Base-by-base conservation (phyloP, 768 basidiomycete species). In the Podaxis sp. region DNA sequence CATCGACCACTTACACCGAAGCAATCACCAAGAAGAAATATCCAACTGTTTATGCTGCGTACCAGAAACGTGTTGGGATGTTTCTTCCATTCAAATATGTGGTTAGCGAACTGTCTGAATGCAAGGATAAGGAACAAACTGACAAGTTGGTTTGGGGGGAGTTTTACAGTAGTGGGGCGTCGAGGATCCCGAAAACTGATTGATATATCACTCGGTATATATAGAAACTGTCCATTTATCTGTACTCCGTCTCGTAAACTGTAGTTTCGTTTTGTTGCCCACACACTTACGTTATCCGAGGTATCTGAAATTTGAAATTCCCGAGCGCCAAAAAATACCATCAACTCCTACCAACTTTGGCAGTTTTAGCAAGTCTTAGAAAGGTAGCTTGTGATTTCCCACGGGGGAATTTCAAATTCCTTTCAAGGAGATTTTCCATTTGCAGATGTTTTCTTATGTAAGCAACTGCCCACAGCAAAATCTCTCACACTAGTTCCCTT, bases 1-100 rank as follows among this genome's bases (percentile, higher is more conserved):
- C 84, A 1, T 95, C 92, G 16, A 95, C 93, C 1, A 62, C 71
- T 13, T 89, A 88, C 72, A 91, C 93, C 0, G 95, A 98, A 75
- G 79, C 79, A 38, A 94, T 98, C 67, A 87, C 91, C 4, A 64
- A 68, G 35, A 71, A 78, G 52, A 97, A 97, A 70, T 94, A 93
- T 68, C 83, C 88, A 2, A 72, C 72, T 14, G 81, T 76, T 2
- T 97, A 96, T 72, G 68, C 69, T 4, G 82, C 86, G 3, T 97
- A 95, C 71, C 86, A 86, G 67, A 69, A 77, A 59, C 83, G 93
- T 21, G 93, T 96, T 3, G 87, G 82, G 11, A 93, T 93, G 89
- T 95, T 96, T 27, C 28, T 53, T 21, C 59, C 59, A n/a, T 18
- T 53, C 59, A 60, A 60, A 35, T 35, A 18, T 21, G 10, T 53